Evolutionary conservation across 2,329 filamentous ascomycete species (phyloP), one percentile per base, ranked within the genome.

Genomic region (Botryotinia calthae): DNA sequence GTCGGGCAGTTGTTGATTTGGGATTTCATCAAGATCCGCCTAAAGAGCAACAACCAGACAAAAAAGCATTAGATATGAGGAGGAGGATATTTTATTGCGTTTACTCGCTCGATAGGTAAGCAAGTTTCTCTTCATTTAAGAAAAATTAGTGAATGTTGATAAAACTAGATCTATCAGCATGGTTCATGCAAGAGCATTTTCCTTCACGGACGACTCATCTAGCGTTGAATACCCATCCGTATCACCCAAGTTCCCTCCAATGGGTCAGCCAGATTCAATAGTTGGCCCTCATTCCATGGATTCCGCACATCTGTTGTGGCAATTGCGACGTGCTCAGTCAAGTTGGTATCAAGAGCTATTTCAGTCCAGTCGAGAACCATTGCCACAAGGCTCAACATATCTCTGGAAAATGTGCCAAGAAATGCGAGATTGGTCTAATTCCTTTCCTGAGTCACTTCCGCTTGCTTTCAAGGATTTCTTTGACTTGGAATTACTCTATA

Each of bases 1-100:
- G 93, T 58, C 89, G 95, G 73, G 93, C 94, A 9, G 90, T 95
- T 79, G 88, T 98, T 34, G 96, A 99, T 82, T 84, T 98, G 44
- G 96, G 96, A 12, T 90, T 97, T 73, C 96, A 98, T 81, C 95
- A 98, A 82, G 95, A 98, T 77, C 94, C 94, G 4, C 91, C 93
- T 0, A 86, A 88, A 72, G 90, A 91, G 75, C 87, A 91, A 25
- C 84, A 89, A 42, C 87, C 90, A 18, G 89, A 93, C 73, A 91
- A 90, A 76, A 84, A 88, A 4, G 88, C 90, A 63, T 84, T 97
- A 20, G 93, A 97, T 77, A 85, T 94, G 74, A 89, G 95, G 70
- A 89, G 95, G 69, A 90, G 91, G 77, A 91, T 97, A 2, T 98
- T 97, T 79, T 94, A 97, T 82, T 97, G 93, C 79, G 91, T 96